These are phyloP conservation scores for Fonsecaea erecta DNA, from an alignment of 2,329 filamentous ascomycete genomes.

Conservation along the genomic window DNA sequence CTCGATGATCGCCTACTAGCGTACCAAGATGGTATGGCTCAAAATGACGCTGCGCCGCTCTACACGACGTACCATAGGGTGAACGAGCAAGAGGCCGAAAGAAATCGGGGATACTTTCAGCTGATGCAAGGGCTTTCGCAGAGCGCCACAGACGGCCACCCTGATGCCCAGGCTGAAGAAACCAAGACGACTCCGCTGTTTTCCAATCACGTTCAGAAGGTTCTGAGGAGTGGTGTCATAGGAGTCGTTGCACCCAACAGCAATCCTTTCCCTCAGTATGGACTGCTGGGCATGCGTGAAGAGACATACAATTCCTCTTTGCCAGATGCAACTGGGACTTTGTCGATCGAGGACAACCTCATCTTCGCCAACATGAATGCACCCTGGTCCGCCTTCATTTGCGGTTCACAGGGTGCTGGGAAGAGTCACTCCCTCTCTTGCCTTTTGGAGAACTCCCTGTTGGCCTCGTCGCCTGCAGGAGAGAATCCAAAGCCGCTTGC, in stretches of 20 bases:
- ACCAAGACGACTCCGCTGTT: slow-evolving; percentile 29
- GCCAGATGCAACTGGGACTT: background rate
- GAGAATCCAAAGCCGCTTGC: slow-evolving; percentile 57
- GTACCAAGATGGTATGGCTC: background rate
- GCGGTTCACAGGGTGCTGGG: slow-evolving; percentile 66
- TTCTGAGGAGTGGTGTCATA: background rate
- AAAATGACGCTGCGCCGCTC: background rate
- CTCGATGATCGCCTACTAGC: background rate
- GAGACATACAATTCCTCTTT: slow-evolving; percentile 28
- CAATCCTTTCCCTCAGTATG: slow-evolving; percentile 37
- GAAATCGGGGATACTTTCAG: background rate
- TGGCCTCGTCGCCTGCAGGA: slow-evolving; percentile 60
- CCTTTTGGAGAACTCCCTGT: slow-evolving; percentile 55
- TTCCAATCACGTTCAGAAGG: slow-evolving; percentile 18
- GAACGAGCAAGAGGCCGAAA: background rate
- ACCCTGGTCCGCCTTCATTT: slow-evolving; percentile 65
- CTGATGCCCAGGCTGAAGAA: slow-evolving; percentile 1
- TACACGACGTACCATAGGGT: background rate
- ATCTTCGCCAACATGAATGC: slow-evolving; percentile 56
- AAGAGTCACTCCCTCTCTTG: slow-evolving; percentile 66
- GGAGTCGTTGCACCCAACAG: slow-evolving; percentile 1
- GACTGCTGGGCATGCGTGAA: slow-evolving; percentile 36
- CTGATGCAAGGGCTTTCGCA: background rate
- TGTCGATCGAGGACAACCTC: slow-evolving; percentile 33
- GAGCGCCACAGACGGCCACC: background rate